Evolutionary conservation across 2,329 filamentous ascomycete species (phyloP).

Genomic region (Pseudocercospora ulei): DNA sequence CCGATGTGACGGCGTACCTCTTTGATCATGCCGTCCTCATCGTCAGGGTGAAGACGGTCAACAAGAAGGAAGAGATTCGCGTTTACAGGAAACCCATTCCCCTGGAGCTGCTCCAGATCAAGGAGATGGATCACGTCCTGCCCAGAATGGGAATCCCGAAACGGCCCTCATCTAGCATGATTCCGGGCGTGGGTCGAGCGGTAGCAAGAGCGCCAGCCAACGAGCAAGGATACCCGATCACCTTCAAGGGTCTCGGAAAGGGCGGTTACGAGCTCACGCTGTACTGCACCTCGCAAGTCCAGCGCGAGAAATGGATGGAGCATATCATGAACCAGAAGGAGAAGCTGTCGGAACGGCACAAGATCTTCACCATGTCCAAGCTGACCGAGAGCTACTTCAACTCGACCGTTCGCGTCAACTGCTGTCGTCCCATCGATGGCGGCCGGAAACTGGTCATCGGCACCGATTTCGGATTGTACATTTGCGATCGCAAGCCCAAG

Average conservation of each 20-base stretch:
- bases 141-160: slow-evolving; percentile 71
- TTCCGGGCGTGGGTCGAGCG: slow-evolving; percentile 47
- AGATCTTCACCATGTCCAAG: slow-evolving; percentile 58
- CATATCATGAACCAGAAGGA: slow-evolving; percentile 86
- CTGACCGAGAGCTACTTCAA: slow-evolving; percentile 85
- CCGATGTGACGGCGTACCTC: slow-evolving; percentile 86
- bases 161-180: slow-evolving; percentile 75
- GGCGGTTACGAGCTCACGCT: slow-evolving; percentile 88
- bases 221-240: slow-evolving; percentile 82
- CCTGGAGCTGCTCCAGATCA: slow-evolving; percentile 81
- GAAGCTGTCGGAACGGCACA: slow-evolving; percentile 65
- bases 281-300: slow-evolving; percentile 74
- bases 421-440: slow-evolving; percentile 87
- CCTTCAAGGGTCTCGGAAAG: slow-evolving; percentile 90
- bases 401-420: slow-evolving; percentile 80
- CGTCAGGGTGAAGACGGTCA: slow-evolving; percentile 80
- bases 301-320: slow-evolving; percentile 93
- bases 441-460: slow-evolving; percentile 90
- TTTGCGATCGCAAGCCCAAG: slow-evolving; percentile 82
- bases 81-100: slow-evolving; percentile 94
- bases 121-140: slow-evolving; percentile 94
- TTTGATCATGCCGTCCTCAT: slow-evolving; percentile 93
- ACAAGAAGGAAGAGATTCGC: slow-evolving; percentile 88
- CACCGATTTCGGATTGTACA: slow-evolving; percentile 85
- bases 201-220: slow-evolving; percentile 46